These are phyloP conservation scores for Aspergillus sp. DNA, from an alignment of 2,329 filamentous ascomycete genomes.

Conservation along the genomic window DNA sequence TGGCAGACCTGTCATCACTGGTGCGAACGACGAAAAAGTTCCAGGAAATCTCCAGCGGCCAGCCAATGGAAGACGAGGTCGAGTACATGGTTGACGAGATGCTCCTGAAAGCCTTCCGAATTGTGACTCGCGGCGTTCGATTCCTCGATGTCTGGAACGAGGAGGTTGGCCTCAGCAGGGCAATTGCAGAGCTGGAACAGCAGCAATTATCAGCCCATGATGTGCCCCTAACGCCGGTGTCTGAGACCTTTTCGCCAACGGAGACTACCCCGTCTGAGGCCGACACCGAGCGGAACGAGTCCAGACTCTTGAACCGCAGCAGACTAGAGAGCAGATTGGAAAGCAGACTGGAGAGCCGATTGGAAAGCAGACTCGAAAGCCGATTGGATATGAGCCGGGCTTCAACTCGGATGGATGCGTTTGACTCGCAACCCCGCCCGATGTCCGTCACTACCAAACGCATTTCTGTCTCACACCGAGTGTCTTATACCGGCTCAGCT, in stretches of 20 bases:
- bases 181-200: slow-evolving; percentile 40
- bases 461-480: slow-evolving; percentile 64
- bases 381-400: slow-evolving; percentile 30
- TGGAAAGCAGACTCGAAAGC: slow-evolving; percentile 15
- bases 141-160: slow-evolving; percentile 84
- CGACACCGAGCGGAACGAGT: slow-evolving; percentile 31
- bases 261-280: slow-evolving; percentile 24
- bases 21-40: slow-evolving; percentile 86
- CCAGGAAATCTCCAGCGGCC: slow-evolving; percentile 67
- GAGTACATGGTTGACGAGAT: slow-evolving; percentile 77
- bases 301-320: slow-evolving; percentile 33
- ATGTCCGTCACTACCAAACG: slow-evolving; percentile 46
- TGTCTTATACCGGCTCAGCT: slow-evolving; percentile 72
- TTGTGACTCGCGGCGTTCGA: slow-evolving; percentile 84
- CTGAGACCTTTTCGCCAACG: slow-evolving; percentile 36
- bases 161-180: slow-evolving; percentile 46
- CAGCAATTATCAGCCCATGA: slow-evolving; percentile 26
- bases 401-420: slow-evolving; percentile 25
- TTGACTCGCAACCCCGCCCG: slow-evolving; percentile 28
- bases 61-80: slow-evolving; percentile 39
- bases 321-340: slow-evolving; percentile 19
- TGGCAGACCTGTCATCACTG: slow-evolving; percentile 84
- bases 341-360: not conserved
- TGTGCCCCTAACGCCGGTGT: slow-evolving; percentile 37
- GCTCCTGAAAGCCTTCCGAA: slow-evolving; percentile 88